Evolutionary conservation across 2,329 filamentous ascomycete species (phyloP), one percentile per base, ranked within the genome.

Genomic region (Alternaria solani): DNA sequence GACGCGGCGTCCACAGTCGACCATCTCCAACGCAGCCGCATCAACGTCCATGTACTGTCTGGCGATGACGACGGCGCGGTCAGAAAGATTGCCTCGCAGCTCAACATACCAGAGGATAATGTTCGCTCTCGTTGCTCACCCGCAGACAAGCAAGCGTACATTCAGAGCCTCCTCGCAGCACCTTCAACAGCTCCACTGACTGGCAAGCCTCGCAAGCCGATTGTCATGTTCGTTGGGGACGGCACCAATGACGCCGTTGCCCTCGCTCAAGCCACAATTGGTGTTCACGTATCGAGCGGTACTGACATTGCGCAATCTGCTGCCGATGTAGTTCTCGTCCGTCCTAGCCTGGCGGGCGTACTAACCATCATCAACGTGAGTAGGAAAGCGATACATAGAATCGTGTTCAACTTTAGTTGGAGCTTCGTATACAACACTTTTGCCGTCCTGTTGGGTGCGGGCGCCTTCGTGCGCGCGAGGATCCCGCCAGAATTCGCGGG

Each of bases 191-290:
- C 18, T 2, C 16, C 25, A 7, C 23, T 38, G 11, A 41, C 26
- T 14, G 25, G 16, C 7, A 60, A 65, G 44, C 3, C 34, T 2
- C 51, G 39, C 12, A 55, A 62, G 47, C 65, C 70, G 0, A 67
- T 84, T 3, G 84, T 91, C 18, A 75, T 93, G 6, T 94, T 94
- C 76, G 84, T 85, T 57, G 91, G 91, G 38, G 91, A 95, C 67
- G 92, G 92, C 0, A 93, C 90, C n/a, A 94, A 94, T 73, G 91
- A 94, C 68, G 90, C 91, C 0, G 82, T 87, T 2, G 91, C 91
- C 0, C 83, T 94, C 0, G 87, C 90, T 0, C 86, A 89, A 70
- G 89, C 91, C 1, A 86, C 84, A 1, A 84, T 94, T 41, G 91
- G 92, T 18, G 81, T 93, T 0, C 89, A 91, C 67, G 87, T 94